Conservation (phyloP, 164 flowering plant genomes). For the Pachysandra terminalis region DNA sequence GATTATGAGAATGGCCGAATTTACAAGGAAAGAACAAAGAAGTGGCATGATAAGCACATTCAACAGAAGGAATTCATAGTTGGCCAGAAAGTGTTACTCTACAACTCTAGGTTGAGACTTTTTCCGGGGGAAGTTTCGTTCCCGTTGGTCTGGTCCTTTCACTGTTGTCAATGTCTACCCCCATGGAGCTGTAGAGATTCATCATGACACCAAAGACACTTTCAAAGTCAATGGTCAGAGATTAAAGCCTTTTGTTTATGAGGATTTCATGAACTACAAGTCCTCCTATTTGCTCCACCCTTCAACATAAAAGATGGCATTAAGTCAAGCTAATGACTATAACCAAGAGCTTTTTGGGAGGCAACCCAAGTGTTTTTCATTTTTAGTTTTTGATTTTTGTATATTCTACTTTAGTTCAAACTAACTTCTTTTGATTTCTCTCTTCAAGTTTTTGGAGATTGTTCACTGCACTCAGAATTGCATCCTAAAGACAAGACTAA, state of each 20-base stretch:
- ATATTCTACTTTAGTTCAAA: too few species aligned
- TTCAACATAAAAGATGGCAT: too few species aligned
- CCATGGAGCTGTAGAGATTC: not conserved
- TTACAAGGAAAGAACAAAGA: not conserved
- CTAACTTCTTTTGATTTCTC: too few species aligned
- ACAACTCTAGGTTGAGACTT: not conserved
- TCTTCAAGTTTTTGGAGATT: too few species aligned
- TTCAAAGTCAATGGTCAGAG: slow-evolving; percentile 5
- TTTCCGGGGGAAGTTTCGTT: not conserved
- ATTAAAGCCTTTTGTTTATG: not conserved
- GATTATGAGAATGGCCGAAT: not conserved
- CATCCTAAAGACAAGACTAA: too few species aligned
- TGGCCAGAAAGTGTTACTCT: not conserved
- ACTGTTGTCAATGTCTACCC: not conserved
- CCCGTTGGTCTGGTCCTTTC: not conserved
- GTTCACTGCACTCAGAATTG: too few species aligned
- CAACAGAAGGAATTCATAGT: not conserved
- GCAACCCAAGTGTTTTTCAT: too few species aligned
- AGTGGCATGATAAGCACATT: not conserved
- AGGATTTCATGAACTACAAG: not conserved
- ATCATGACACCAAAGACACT: not conserved
- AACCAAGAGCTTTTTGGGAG: too few species aligned
- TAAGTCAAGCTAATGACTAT: too few species aligned
- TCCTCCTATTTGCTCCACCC: too few species aligned
- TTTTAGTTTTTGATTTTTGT: too few species aligned